Base-by-base conservation (phyloP, 257 asterid species). In the Ophiorrhiza pumila region DNA sequence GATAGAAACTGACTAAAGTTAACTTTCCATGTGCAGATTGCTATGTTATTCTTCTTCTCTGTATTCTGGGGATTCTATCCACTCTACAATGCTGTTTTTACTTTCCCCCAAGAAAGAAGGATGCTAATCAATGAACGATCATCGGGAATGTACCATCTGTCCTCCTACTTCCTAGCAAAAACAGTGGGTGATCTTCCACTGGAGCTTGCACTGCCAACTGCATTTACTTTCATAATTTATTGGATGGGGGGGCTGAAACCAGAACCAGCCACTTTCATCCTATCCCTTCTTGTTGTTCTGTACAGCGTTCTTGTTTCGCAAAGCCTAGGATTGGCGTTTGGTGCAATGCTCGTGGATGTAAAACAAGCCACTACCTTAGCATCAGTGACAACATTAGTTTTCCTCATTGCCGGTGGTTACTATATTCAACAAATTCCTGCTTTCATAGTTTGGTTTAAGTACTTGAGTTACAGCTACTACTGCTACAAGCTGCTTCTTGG, bases 61-160 rank as follows among this genome's bases (percentile, higher is more conserved):
- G 98, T 93, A 46, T 93, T 93, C 74, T 93, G 98, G 98, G 96
- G 98, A 7, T 93, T 93, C 86, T 93, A 89, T 86, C 97, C 98
- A 41, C 90, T 93, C n/a, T 93, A 93, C 85, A 93, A 91, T n/a
- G 96, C 96, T 0, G 96, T 88, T 37, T 93, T 93, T 92, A 93
- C 98, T 47, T 93, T 93, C 60, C 97, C 97, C 9, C 98, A 93
- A 82, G 98, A 93, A 81, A 74, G 97, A 81, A 71, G 81, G 63
- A 91, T 91, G 91, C 90, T 93, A n/a, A 84, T 89, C 78, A 93
- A 93, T 80, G 98, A 93, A 77, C 65, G 96, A 34, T 89, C 98
- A 0, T 93, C 97, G 0, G 95, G 97, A 14, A 93, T 89, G 96
- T 93, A 93, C 86, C 97, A 89, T 13, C 96, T 91, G 41, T 93